phyloP scores from a whole-genome alignment of 164 flowering plant species.

The Platanus orientalis region DNA sequence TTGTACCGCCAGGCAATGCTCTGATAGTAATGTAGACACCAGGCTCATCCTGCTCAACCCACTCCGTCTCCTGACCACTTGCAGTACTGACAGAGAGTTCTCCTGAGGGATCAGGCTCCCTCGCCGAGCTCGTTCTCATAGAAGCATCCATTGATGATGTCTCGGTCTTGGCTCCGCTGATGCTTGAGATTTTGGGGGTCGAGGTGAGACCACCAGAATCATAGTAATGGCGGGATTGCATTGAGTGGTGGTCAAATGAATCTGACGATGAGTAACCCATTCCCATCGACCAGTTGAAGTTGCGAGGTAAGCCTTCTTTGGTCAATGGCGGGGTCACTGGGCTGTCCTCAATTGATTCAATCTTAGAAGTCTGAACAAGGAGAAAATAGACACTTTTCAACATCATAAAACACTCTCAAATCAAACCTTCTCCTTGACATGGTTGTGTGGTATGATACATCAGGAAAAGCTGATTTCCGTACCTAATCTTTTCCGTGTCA shows the following conservation, averaged over 20 bases:
- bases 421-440: too few species aligned
- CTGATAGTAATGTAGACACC: constrained; percentile 85
- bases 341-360: constrained; percentile 63
- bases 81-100: constrained; percentile 89
- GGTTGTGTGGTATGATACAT: too few species aligned
- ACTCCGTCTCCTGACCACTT: constrained; percentile 82
- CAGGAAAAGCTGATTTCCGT: too few species aligned
- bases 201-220: constrained; percentile 59
- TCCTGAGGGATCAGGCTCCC: constrained; percentile 76
- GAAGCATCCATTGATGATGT: constrained; percentile 81
- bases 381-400: too few species aligned
- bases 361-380: constrained; percentile 52
- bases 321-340: constrained; percentile 83
- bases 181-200: constrained; percentile 82
- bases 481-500: too few species aligned
- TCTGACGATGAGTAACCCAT: constrained; percentile 79
- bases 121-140: constrained; percentile 67
- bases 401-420: too few species aligned
- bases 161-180: constrained; percentile 74
- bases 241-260: constrained; percentile 69
- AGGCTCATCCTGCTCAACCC: constrained; percentile 93
- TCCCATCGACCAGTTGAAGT: constrained; percentile 50
- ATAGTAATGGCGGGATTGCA: constrained; percentile 36
- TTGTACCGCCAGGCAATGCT: constrained; percentile 61
- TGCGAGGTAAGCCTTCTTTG: constrained; percentile 62